Evolutionary conservation across 2,329 filamentous ascomycete genomes (phyloP).

Genomic region (Incumbomyces delicatus): DNA sequence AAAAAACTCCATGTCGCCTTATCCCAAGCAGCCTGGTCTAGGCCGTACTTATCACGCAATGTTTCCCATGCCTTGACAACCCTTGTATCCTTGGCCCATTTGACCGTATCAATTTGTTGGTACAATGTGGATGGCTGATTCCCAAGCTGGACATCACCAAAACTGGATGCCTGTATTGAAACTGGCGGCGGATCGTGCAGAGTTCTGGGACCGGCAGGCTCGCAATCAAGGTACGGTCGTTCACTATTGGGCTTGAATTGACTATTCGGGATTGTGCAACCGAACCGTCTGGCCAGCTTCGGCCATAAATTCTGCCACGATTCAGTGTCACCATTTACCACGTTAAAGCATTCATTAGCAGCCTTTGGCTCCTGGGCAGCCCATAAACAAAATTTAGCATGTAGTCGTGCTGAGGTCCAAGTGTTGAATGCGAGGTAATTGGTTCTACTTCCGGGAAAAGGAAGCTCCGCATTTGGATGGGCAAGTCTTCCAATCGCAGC

Average conservation of each 20-base stretch:
- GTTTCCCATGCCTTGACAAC: constrained; percentile 31
- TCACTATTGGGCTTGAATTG: constrained; percentile 19
- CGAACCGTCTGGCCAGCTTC: constrained; percentile 29
- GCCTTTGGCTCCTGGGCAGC: constrained; percentile 24
- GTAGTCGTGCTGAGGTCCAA: constrained; percentile 26
- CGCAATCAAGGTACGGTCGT: neutral
- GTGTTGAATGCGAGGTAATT: constrained; percentile 28
- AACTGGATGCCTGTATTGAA: constrained; percentile 19
- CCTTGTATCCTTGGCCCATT: constrained; percentile 32
- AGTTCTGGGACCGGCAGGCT: neutral
- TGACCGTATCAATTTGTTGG: constrained; percentile 31
- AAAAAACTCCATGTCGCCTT: constrained; percentile 38
- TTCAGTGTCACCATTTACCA: constrained; percentile 32
- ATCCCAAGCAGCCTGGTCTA: constrained; percentile 32
- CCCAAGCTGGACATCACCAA: constrained; percentile 17
- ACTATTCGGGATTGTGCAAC: constrained; percentile 22
- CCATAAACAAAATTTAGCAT: constrained; percentile 32
- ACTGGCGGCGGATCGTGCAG: constrained; percentile 13
- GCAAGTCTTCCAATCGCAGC: constrained; percentile 14
- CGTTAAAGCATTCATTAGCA: constrained; percentile 33
- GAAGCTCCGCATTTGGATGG: constrained; percentile 18
- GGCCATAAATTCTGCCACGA: constrained; percentile 35
- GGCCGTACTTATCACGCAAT: constrained; percentile 26
- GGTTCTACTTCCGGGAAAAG: constrained; percentile 27
- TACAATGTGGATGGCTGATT: constrained; percentile 21